Conservation (phyloP, 768 basidiomycete genomes). For the Dendrothele bispora region DNA sequence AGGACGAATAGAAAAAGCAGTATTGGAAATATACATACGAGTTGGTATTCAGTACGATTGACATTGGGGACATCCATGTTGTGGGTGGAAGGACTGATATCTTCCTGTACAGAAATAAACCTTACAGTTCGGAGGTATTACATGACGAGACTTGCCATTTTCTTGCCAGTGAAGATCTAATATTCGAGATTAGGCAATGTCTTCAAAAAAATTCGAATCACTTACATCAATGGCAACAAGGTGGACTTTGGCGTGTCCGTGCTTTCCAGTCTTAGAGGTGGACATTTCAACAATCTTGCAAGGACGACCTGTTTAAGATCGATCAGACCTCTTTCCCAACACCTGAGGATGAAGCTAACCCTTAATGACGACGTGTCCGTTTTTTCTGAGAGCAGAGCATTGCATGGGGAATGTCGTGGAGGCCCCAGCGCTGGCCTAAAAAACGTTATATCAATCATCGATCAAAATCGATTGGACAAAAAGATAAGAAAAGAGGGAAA, state of each 20-base stretch:
- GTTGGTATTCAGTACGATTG: slow-evolving; percentile 82
- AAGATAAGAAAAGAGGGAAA: slow-evolving; percentile 16
- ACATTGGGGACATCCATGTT: slow-evolving; percentile 99
- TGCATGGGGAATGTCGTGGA: slow-evolving; percentile 84
- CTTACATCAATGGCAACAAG: slow-evolving; percentile 94
- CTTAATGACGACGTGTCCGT: slow-evolving; percentile 96
- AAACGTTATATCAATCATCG: slow-evolving; percentile 5
- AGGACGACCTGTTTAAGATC: slow-evolving; percentile 60
- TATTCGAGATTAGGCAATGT: slow-evolving; percentile 10
- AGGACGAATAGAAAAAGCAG: slow-evolving; percentile 7
- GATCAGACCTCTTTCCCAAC: slow-evolving; percentile 5
- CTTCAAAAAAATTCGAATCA: slow-evolving; percentile 21
- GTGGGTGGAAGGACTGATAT: slow-evolving; percentile 96
- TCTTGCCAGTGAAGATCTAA: slow-evolving; percentile 98
- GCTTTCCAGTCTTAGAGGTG: slow-evolving; percentile 99
- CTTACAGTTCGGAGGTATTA: slow-evolving; percentile 5
- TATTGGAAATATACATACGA: slow-evolving; percentile 49
- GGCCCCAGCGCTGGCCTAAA: slow-evolving; percentile 69
- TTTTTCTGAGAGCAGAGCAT: slow-evolving; percentile 95
- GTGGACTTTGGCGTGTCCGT: slow-evolving; percentile 99
- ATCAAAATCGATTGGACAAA: slow-evolving; percentile 13
- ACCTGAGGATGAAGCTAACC: slow-evolving; percentile 33
- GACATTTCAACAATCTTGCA: slow-evolving; percentile 99
- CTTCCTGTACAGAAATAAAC: slow-evolving; percentile 57
- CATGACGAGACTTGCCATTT: slow-evolving; percentile 63